These are phyloP conservation scores for Cicer bijugum DNA, from an alignment of 306 rosid genomes.

Conservation along the genomic window DNA sequence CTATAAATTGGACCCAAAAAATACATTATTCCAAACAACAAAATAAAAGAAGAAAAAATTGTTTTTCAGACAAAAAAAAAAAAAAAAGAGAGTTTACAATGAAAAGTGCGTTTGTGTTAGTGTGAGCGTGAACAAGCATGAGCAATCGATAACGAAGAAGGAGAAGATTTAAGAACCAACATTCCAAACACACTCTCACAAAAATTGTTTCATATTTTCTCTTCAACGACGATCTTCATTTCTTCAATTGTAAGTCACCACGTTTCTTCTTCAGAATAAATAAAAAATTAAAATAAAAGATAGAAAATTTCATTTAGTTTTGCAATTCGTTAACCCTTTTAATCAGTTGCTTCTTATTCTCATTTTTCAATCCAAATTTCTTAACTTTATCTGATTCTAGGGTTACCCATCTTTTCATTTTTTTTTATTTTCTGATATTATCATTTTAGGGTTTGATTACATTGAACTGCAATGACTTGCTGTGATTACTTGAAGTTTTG, in stretches of 20 bases:
- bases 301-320: background rate
- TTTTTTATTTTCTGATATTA: background rate
- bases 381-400: slow-evolving; percentile 30
- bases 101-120: slow-evolving; percentile 29
- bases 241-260: slow-evolving; percentile 35
- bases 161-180: background rate
- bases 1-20: background rate
- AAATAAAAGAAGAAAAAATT: background rate
- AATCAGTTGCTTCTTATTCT: background rate
- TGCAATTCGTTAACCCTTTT: background rate
- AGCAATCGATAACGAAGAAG: background rate
- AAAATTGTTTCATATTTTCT: background rate
- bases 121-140: slow-evolving; percentile 18
- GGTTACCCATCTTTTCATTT: slow-evolving; percentile 24
- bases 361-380: slow-evolving; percentile 27
- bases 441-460: slow-evolving; percentile 46
- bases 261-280: slow-evolving; percentile 13
- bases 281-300: background rate
- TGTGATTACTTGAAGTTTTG: slow-evolving; percentile 16
- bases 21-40: background rate
- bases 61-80: background rate
- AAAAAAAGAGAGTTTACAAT: background rate
- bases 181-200: background rate
- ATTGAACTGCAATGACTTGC: background rate
- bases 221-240: slow-evolving; percentile 32